Evolutionary conservation across 2,329 filamentous ascomycete species (phyloP), one percentile per base, ranked within the genome.

Genomic region (Grosmannia huntii): DNA sequence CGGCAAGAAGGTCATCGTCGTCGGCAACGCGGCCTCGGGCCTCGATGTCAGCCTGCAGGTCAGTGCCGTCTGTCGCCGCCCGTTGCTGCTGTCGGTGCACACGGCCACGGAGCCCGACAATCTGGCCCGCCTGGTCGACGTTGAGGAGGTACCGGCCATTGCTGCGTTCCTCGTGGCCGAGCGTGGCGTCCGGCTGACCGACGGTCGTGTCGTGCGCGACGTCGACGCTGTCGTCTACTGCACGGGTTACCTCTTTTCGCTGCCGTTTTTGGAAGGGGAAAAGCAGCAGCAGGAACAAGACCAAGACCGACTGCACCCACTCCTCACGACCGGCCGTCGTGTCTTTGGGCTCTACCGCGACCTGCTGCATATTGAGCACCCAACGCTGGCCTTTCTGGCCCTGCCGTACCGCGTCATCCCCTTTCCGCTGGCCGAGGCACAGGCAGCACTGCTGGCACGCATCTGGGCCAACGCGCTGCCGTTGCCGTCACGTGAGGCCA

Each of bases 371-470:
- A 83, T 85, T 4, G 74, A 81, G 1, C 81, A 89, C 60, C 90
- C 91, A 1, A 94, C 89, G 0, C 75, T 97, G 1, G 85, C 82
- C 0, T 91, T 96, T 67, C 77, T 87, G 0, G 83, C 81, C 0
- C 75, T 96, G 46, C 85, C 87, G 19, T 86, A 90, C 67, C 87
- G 86, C 64, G 82, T 94, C n/a, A 86, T 95, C n/a, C 92, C 92
- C 0, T 95, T 95, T 68, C 86, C 89, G 0, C 66, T 94, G 1
- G 79, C 85, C 0, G 90, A 96, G 72, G 83, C 82, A 6, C 91
- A 96, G 70, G 83, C 84, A 1, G 86, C 90, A 0, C 80, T 89
- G 0, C 76, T 95, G 52, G 83, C 90, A 2, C 82, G 89, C 1
- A 79, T 91, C 0, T 95, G 89, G 80, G 82, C 89, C 0, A 86